Evolutionary conservation across 2,329 filamentous ascomycete species (phyloP), one percentile per base, ranked within the genome.

Genomic region (Phaeosphaeria sp.): DNA sequence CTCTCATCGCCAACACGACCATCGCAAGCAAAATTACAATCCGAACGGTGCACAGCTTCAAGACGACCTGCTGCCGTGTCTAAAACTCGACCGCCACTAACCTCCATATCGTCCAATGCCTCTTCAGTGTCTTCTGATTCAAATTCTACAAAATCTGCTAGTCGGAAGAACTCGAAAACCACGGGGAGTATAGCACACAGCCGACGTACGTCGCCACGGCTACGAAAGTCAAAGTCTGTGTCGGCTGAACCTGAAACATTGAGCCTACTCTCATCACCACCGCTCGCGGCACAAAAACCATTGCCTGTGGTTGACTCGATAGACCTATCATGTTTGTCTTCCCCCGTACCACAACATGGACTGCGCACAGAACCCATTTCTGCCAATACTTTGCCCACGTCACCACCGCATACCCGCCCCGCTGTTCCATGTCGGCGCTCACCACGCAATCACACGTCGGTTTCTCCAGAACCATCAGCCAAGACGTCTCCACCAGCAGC

Each of bases 71-170:
- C 46, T 36, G 36, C 42, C 21, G 30, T 30, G 6, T 52, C 61
- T 10, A 52, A 25, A 7, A 39, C 55, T 6, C 68, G 72, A 2
- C 64, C 64, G n/a, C 67, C 68, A n/a, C 58, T 74, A 2, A 62
- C 55, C 2, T 70, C 67, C 2, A 69, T 69, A 39, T 70, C 68
- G 1, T 67, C 72, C 4, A 75, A 75, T 36, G 33, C 65, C 15
- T 72, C 70, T 7, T 56, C 58, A 6, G 13, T 41, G 9, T 60
- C 62, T 22, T 46, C 51, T 9, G 48, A 33, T 1, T 67, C 59
- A 18, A 50, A 46, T 17, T 59, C 59, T 3, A 58, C 65, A 21
- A 48, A 30, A 11, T 55, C 55, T 50, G 33, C 23, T 54, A 47
- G 9, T 55, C 43, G 20, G 20, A 62, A 46, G 54, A 59, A 22